A percentile compares a stretch with the other conserved stretches of the same genome.
These are phyloP conservation scores for Termitomyces sp. DNA, from an alignment of 768 basidiomycete species.

Conservation along the genomic window DNA sequence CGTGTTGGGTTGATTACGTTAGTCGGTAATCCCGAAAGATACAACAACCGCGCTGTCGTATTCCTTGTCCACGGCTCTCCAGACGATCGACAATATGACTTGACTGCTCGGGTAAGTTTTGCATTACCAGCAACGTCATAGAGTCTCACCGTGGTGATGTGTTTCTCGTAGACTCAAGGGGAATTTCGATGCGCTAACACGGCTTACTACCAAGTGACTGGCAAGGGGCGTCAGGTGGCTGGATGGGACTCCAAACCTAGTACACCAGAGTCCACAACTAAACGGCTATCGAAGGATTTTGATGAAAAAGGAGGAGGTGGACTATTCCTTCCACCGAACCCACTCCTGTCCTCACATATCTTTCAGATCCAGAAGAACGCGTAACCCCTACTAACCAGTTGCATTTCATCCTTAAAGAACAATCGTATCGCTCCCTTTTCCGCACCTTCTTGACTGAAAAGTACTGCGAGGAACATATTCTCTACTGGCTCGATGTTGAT, in stretches of 20 bases:
- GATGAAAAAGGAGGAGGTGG: conserved; percentile 3
- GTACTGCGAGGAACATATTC: conserved; percentile 13
- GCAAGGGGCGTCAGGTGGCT: conserved; percentile 8
- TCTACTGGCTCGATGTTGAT: conserved; percentile 13
- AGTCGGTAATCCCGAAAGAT: conserved; percentile 58
- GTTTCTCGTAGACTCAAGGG: conserved; percentile 3
- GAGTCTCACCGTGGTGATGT: not conserved
- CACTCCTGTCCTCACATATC: not conserved
- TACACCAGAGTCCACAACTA: not conserved
- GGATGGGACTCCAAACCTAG: conserved; percentile 2
- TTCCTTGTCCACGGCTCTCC: conserved; percentile 40
- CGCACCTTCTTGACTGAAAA: conserved; percentile 8
- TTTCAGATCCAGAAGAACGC: not conserved
- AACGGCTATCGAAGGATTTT: conserved; percentile 1
- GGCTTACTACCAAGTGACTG: conserved; percentile 11
- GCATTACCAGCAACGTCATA: not conserved
- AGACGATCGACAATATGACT: not conserved
- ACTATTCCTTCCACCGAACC: not conserved
- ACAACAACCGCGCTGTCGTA: conserved; percentile 55
- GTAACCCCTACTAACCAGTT: not conserved
- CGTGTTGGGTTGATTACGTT: conserved; percentile 64
- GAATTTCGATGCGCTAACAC: conserved; percentile 12
- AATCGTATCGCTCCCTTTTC: conserved; percentile 8
- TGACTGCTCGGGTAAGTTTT: not conserved
- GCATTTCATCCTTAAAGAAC: conserved; percentile 9